Percentiles rank a stretch among this genome's conserved stretches.
These are phyloP conservation scores for Angomonas deanei DNA, from an alignment of 208 protist species.

Conservation along the genomic window DNA sequence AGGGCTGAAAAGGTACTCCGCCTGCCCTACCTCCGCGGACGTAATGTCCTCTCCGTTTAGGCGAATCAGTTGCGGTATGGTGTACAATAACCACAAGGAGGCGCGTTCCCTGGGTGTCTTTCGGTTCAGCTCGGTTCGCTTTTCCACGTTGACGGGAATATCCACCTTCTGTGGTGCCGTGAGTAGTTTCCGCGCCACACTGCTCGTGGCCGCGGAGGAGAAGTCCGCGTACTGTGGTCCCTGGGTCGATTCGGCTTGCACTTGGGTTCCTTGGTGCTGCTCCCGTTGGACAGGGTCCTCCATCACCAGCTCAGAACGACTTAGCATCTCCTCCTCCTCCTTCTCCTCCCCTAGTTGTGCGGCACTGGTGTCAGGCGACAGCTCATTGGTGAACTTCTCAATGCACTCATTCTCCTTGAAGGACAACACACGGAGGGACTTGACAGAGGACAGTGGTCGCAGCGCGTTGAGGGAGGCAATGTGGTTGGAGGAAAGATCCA, in stretches of 20 bases:
- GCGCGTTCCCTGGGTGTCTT: constrained; percentile 24
- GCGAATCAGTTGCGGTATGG: constrained; percentile 34
- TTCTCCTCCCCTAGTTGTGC: not conserved
- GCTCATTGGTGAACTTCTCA: not conserved
- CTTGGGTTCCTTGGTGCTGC: not conserved
- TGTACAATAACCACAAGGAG: constrained; percentile 28
- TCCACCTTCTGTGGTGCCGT: constrained; percentile 11
- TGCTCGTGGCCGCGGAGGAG: constrained; percentile 17
- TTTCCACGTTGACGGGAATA: constrained; percentile 19
- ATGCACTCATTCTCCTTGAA: constrained; percentile 35
- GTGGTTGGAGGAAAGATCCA: constrained; percentile 31
- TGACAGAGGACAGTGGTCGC: constrained; percentile 9
- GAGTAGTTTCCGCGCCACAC: constrained; percentile 21
- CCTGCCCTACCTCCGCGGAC: constrained; percentile 32
- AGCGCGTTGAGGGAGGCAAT: constrained; percentile 16
- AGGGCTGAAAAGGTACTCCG: constrained; percentile 28
- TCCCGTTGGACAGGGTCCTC: constrained; percentile 2
- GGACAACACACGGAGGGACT: constrained; percentile 25
- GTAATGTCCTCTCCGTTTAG: constrained; percentile 24
- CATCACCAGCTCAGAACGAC: constrained; percentile 23
- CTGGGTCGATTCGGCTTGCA: not conserved
- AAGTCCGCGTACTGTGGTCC: constrained; percentile 25
- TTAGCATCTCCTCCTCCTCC: constrained; percentile 8
- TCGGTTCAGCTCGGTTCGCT: constrained; percentile 17
- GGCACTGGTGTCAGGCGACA: not conserved